Conservation (phyloP, 1,284 basidiomycete species). For the Trichosporon asahii region DNA sequence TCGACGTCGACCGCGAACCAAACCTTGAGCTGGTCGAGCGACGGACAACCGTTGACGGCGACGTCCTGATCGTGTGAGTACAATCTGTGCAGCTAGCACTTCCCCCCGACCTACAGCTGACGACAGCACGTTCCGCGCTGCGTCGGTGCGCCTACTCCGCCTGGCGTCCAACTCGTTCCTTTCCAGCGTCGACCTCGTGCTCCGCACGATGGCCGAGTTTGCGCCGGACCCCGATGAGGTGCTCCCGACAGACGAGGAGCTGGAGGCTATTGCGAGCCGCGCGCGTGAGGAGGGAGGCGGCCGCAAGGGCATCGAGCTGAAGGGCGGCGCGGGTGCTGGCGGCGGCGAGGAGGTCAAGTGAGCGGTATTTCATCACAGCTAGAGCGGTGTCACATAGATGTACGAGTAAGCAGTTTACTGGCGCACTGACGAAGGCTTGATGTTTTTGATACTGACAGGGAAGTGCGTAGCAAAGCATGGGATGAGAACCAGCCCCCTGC, state of each 20-base stretch:
- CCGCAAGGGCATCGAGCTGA: constrained; percentile 45
- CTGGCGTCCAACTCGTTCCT: constrained; percentile 77
- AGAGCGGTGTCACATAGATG: neutral
- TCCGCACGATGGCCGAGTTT: constrained; percentile 76
- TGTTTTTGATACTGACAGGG: no score
- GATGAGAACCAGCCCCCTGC: no score
- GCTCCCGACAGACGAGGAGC: constrained; percentile 36
- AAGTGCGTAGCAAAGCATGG: no score
- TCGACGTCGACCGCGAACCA: constrained; percentile 79
- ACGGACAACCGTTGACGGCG: constrained; percentile 62
- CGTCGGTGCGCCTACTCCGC: constrained; percentile 77
- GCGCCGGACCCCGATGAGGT: constrained; percentile 39
- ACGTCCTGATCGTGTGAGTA: constrained; percentile 65
- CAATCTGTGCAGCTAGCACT: no score
- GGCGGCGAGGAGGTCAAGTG: constrained; percentile 43
- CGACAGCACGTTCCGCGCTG: constrained; percentile 52
- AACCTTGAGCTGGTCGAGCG: constrained; percentile 73
- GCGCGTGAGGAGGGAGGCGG: constrained; percentile 30
- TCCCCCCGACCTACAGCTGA: no score
- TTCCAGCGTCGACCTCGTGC: constrained; percentile 77
- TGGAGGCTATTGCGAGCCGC: constrained; percentile 29
- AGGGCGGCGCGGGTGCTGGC: constrained; percentile 42
- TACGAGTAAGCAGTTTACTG: neutral
- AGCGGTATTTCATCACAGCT: neutral
- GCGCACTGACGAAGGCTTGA: no score